A percentile compares a stretch with the other conserved stretches of the same genome.
Conservation (phyloP, 2,329 filamentous ascomycete genomes). For the Aspergillus amoenus region DNA sequence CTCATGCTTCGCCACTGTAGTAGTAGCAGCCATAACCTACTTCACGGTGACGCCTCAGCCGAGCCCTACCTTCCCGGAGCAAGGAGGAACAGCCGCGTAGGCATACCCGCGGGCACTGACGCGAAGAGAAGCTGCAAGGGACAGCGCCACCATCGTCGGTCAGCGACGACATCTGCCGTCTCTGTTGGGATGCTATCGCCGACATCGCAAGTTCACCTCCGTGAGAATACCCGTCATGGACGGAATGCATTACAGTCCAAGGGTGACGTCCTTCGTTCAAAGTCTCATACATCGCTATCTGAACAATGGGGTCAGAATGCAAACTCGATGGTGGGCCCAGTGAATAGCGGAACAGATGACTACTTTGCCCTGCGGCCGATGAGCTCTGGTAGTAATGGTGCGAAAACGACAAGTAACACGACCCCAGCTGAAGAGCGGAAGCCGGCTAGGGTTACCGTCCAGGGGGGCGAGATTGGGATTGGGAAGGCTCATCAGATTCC, state of each 20-base stretch:
- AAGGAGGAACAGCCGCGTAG: slow-evolving; percentile 3
- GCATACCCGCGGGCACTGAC: background rate
- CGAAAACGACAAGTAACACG: slow-evolving; percentile 6
- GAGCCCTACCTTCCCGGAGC: slow-evolving; percentile 11
- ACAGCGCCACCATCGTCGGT: slow-evolving; percentile 32
- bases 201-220: background rate
- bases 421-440: slow-evolving; percentile 10
- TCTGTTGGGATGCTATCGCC: slow-evolving; percentile 9
- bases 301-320: background rate
- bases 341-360: background rate
- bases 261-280: background rate
- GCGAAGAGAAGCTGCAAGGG: slow-evolving; percentile 5
- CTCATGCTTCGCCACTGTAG: slow-evolving; percentile 18
- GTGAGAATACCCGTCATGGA: background rate
- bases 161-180: slow-evolving; percentile 34
- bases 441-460: background rate
- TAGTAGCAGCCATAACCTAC: background rate
- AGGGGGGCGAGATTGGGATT: background rate
- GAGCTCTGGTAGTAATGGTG: background rate
- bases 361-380: slow-evolving; percentile 8
- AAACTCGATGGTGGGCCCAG: background rate
- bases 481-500: background rate
- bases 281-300: slow-evolving; percentile 4
- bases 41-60: background rate
- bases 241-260: background rate